A percentile compares a stretch with the other conserved stretches of the same genome.
phyloP scores from a whole-genome alignment of 257 asterid species.

The Misopates orontium region DNA sequence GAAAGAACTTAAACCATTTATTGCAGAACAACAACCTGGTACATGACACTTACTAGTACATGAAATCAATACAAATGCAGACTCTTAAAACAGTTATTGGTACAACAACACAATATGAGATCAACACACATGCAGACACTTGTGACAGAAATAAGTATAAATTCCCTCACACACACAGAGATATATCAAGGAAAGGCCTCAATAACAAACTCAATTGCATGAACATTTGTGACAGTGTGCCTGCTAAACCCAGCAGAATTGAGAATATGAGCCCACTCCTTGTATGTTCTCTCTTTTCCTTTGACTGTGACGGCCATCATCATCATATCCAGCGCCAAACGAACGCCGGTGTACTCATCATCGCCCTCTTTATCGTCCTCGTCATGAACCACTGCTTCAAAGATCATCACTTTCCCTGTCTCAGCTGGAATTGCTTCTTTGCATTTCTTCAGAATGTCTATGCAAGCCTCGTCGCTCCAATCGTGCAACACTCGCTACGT shows the following conservation, averaged over 20 bases:
- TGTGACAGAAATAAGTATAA: too few species aligned
- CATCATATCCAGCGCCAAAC: slow-evolving; percentile 46
- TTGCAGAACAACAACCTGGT: too few species aligned
- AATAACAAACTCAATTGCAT: slow-evolving; percentile 39
- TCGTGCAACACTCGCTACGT: slow-evolving; percentile 64
- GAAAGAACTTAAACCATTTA: too few species aligned
- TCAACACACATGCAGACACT: too few species aligned
- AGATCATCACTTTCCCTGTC: slow-evolving; percentile 49
- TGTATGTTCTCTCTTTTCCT: slow-evolving; percentile 48
- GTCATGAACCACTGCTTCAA: slow-evolving; percentile 37
- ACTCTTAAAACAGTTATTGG: too few species aligned
- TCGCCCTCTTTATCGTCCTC: slow-evolving; percentile 10
- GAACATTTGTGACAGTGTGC: slow-evolving; percentile 28
- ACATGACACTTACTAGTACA: too few species aligned
- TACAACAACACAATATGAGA: too few species aligned
- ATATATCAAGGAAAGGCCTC: slow-evolving; percentile 43
- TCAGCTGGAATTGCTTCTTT: slow-evolving; percentile 43
- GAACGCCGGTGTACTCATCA: slow-evolving; percentile 33
- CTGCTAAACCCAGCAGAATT: slow-evolving; percentile 44
- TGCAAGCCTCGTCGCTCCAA: slow-evolving; percentile 61
- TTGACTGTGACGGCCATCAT: slow-evolving; percentile 50
- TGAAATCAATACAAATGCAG: too few species aligned
- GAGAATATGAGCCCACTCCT: slow-evolving; percentile 46
- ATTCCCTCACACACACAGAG: too few species aligned
- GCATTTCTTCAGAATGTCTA: slow-evolving; percentile 45